Evolutionary conservation across 2,329 filamentous ascomycete species (phyloP).

Genomic region (Fusarium staphyleae): DNA sequence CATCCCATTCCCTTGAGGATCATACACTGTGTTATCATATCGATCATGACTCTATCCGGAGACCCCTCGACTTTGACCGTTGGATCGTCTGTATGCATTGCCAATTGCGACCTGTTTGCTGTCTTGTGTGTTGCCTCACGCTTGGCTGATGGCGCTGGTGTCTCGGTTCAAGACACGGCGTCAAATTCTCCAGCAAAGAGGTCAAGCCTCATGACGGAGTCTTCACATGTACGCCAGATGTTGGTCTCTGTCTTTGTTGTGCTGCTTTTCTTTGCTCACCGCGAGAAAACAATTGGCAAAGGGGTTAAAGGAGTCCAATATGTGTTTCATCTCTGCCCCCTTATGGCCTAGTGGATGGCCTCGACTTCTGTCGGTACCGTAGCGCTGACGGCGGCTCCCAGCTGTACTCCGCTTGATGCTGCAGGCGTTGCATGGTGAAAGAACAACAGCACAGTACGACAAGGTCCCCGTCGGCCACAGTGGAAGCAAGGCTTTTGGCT

Average conservation of each 20-base stretch:
- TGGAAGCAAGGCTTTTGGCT: not conserved
- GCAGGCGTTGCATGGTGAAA: not conserved
- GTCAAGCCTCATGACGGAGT: constrained; percentile 17
- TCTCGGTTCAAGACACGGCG: constrained; percentile 23
- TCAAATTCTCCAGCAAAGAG: constrained; percentile 4
- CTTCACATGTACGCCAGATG: constrained; percentile 9
- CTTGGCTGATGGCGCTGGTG: not conserved
- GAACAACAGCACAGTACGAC: constrained; percentile 1
- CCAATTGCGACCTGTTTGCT: constrained; percentile 10
- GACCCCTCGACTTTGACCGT: constrained; percentile 9
- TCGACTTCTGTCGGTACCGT: constrained; percentile 9
- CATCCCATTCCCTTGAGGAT: constrained; percentile 10
- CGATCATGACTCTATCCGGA: constrained; percentile 9
- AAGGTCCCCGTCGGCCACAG: too few species aligned
- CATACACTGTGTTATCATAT: constrained; percentile 11
- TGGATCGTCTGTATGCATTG: constrained; percentile 22
- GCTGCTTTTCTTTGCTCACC: constrained; percentile 4
- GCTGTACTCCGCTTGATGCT: constrained; percentile 4
- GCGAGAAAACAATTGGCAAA: constrained; percentile 9
- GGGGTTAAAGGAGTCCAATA: constrained; percentile 12
- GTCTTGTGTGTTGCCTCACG: constrained; percentile 9
- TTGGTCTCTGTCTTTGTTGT: not conserved
- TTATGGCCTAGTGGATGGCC: constrained; percentile 14
- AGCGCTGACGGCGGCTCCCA: constrained; percentile 23
- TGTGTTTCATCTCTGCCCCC: constrained; percentile 23